A percentile compares a stretch with the other conserved stretches of the same genome.
phyloP scores from a whole-genome alignment of 441 rosid genomes.

The Cnidoscolus chayamansa region DNA sequence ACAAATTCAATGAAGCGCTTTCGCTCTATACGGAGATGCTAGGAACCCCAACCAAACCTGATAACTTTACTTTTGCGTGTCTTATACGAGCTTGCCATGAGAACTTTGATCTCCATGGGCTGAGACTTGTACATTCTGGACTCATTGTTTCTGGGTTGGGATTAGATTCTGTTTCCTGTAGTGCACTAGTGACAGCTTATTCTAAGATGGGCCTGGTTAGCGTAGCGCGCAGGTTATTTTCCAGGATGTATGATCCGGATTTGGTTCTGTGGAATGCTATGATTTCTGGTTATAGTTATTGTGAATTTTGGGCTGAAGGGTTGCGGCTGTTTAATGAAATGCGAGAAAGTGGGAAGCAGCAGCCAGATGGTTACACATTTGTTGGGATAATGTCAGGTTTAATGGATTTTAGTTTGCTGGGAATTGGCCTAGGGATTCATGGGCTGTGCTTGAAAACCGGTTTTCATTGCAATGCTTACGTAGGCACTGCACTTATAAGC shows the following conservation, averaged over 20 bases:
- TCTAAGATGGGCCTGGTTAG: conserved; percentile 45
- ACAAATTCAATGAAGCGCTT: conserved; percentile 30
- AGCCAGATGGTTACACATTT: conserved; percentile 68
- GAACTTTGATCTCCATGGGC: conserved; percentile 34
- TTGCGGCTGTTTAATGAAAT: conserved; percentile 48
- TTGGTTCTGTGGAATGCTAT: conserved; percentile 72
- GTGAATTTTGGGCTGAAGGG: conserved; percentile 51
- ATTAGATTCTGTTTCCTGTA: conserved; percentile 49
- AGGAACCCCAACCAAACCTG: conserved; percentile 45
- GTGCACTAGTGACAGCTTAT: conserved; percentile 68
- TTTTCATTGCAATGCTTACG: conserved; percentile 49
- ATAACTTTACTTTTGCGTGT: conserved; percentile 71
- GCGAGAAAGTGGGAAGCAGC: conserved; percentile 39
- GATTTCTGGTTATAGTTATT: conserved; percentile 57
- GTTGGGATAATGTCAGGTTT: conserved; percentile 60
- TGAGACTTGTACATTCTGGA: conserved; percentile 58
- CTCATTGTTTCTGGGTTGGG: conserved; percentile 57
- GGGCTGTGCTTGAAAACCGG: conserved; percentile 62
- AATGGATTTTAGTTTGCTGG: conserved; percentile 35
- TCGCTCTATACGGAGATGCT: conserved; percentile 49
- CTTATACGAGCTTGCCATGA: conserved; percentile 60
- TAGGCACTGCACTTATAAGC: conserved; percentile 61
- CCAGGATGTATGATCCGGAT: conserved; percentile 49
- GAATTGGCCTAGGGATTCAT: conserved; percentile 59
- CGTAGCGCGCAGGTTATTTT: conserved; percentile 57